Conservation (phyloP, 441 rosid genomes). For the Pelargonium cotyledonis region DNA sequence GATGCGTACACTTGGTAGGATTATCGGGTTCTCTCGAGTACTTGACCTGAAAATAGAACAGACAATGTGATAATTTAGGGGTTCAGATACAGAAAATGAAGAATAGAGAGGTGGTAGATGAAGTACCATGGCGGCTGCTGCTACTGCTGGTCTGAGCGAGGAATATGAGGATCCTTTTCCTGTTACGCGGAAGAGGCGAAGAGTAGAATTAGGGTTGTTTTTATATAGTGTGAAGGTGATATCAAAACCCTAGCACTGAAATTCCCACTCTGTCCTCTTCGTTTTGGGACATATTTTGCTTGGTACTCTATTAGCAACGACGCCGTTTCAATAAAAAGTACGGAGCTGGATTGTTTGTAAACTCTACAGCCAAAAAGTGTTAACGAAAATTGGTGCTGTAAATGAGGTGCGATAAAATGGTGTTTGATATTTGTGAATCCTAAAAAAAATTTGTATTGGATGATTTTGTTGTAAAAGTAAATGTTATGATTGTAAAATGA, state of each 20-base stretch:
- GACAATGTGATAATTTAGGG: neutral
- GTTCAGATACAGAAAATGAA: neutral
- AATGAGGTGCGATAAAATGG: no score
- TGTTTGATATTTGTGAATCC: no score
- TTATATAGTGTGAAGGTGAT: conserved; percentile 12
- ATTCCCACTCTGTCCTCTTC: neutral
- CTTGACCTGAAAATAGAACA: conserved; percentile 47
- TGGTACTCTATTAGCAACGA: no score
- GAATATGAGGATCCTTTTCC: conserved; percentile 5
- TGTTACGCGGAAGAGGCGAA: neutral
- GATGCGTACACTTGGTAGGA: conserved; percentile 52
- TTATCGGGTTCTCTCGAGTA: conserved; percentile 74
- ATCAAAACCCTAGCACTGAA: conserved; percentile 23
- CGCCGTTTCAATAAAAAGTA: no score
- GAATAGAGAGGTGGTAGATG: neutral
- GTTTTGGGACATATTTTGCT: neutral
- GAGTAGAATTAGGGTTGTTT: neutral
- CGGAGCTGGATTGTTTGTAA: no score
- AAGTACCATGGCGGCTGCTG: conserved; percentile 40
- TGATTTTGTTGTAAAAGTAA: no score
- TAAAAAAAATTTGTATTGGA: no score
- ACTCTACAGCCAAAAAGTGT: no score
- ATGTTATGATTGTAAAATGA: no score
- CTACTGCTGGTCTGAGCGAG: conserved; percentile 13
- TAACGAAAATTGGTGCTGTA: no score